A percentile compares a stretch with the other conserved stretches of the same genome.
Evolutionary conservation across 495 filamentous ascomycete species (phyloP).

Genomic region (Trichoderma orchidacearum): DNA sequence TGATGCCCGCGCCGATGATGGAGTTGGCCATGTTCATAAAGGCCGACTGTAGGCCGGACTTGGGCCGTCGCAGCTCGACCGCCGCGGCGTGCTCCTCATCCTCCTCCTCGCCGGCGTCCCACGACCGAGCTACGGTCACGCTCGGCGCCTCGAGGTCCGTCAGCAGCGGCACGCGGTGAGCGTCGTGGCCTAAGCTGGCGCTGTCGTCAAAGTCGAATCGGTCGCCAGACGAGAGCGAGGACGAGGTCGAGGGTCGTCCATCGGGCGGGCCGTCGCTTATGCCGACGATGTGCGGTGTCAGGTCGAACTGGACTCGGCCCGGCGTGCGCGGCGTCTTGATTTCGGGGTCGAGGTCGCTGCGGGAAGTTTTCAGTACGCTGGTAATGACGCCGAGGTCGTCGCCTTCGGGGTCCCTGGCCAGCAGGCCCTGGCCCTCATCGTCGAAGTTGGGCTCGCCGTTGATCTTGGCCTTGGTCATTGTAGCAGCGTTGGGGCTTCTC

Average conservation of each 20-base stretch:
- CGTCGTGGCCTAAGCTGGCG: conserved; percentile 21
- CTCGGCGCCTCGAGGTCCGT: conserved; percentile 81
- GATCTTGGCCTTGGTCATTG: conserved; percentile 30
- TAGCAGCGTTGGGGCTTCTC: conserved; percentile 24
- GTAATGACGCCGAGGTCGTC: conserved; percentile 3
- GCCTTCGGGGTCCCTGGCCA: conserved; percentile 18
- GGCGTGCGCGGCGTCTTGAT: conserved; percentile 55
- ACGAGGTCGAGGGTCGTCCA: conserved; percentile 21
- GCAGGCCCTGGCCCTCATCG: conserved; percentile 32
- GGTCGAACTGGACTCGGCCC: conserved; percentile 79
- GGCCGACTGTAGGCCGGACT: conserved; percentile 30
- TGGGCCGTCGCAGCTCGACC: conserved; percentile 30
- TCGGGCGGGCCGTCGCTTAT: conserved; percentile 13
- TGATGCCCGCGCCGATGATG: conserved; percentile 96
- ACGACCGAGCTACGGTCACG: conserved; percentile 56
- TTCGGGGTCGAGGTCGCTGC: background rate
- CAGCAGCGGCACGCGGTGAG: conserved; percentile 54
- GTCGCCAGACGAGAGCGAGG: conserved; percentile 21
- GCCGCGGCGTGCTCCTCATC: conserved; percentile 23
- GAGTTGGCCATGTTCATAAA: conserved; percentile 99
- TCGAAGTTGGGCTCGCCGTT: conserved; percentile 4
- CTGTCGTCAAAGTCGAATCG: conserved; percentile 23
- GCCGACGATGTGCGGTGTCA: conserved; percentile 34
- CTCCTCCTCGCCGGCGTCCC: conserved; percentile 18
- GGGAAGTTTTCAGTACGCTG: background rate